Base-by-base conservation (phyloP, 805 yeast species). In the Saturnispora hagleri region DNA sequence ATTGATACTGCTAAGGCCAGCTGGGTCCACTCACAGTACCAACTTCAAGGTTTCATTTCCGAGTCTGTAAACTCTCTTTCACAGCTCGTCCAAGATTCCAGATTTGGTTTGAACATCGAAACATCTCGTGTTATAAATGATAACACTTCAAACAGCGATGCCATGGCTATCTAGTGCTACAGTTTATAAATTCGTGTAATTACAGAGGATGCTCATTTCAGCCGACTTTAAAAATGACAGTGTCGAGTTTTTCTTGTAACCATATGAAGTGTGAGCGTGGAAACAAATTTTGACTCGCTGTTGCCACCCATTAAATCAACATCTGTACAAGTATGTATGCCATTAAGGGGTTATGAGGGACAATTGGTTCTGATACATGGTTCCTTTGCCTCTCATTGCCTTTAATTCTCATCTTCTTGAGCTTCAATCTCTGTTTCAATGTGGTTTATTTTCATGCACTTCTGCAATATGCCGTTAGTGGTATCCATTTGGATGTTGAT, bases 21-120 rank as follows among this genome's bases (percentile, higher is more conserved):
- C 58, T 93, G 95, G 93, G 84, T 86, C 43, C 97, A 90, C 65
- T 87, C 96, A 27, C 72, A 77, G 42, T 82, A 73, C 69, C 83
- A 83, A 66, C 69, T 91, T 51, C 67, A 74, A 31, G 80, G 78
- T 45, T 69, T 72, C 6, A 73, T 57, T 31, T 57, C 60, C 9
- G 72, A 73, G 51, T 76, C 78, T 51, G 74, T 82, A 43, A 64
- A 72, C 55, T 77, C 80, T 54, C 72, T 86, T 64, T 75, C 79
- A 51, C 75, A 78, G 55, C 69, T 85, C 60, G 70, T 79, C 27
- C 80, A 81, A 65, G 91, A 84, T 63, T 72, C 75, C 59, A 76
- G 87, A 67, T 84, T 82, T 57, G 91, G 91, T 67, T 69, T 84
- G 53, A 73, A 71, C 56, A 70, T 85, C 51, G 80, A 78, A 66